Evolutionary conservation across 768 basidiomycete species (phyloP).

Genomic region (Kwoniella heveanensis): DNA sequence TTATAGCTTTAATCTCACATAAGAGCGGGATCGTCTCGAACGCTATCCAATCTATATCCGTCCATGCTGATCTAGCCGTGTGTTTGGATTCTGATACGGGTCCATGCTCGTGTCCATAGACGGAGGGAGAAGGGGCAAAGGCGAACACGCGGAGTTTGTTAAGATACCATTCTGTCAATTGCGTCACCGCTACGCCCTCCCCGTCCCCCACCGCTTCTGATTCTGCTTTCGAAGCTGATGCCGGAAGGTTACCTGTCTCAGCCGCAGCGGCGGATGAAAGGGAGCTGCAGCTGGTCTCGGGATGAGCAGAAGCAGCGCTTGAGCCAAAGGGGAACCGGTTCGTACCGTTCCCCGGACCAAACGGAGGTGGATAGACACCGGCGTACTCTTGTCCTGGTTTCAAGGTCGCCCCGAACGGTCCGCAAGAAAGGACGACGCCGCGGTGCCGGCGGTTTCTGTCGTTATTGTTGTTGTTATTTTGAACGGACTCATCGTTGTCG

Average conservation of each 20-base stretch:
- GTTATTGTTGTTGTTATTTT: neutral
- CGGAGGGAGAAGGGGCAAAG: neutral
- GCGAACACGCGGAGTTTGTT: slow-evolving; percentile 65
- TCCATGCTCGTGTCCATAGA: neutral
- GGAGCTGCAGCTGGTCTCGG: too few relatives aligned
- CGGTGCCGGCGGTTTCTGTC: neutral
- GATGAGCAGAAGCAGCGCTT: neutral
- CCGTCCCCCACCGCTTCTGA: slow-evolving; percentile 5
- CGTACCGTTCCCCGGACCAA: slow-evolving; percentile 60
- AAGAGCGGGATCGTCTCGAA: slow-evolving; percentile 78
- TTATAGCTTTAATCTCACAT: slow-evolving; percentile 68
- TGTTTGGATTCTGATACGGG: slow-evolving; percentile 52
- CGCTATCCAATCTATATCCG: slow-evolving; percentile 65
- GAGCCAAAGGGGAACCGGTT: slow-evolving; percentile 26
- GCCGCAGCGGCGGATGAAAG: too few relatives aligned
- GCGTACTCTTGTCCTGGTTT: slow-evolving; percentile 67
- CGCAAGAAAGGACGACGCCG: slow-evolving; percentile 69
- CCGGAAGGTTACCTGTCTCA: too few relatives aligned
- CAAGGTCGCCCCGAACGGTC: slow-evolving; percentile 72
- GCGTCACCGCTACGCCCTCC: slow-evolving; percentile 46
- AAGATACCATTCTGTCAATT: slow-evolving; percentile 67
- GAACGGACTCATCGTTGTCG: neutral
- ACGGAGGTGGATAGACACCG: slow-evolving; percentile 75
- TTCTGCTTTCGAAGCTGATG: neutral
- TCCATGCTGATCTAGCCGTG: slow-evolving; percentile 64